Evolutionary conservation across 2,329 filamentous ascomycete genomes (phyloP).

Genomic region (Colletotrichum sansevieriae): DNA sequence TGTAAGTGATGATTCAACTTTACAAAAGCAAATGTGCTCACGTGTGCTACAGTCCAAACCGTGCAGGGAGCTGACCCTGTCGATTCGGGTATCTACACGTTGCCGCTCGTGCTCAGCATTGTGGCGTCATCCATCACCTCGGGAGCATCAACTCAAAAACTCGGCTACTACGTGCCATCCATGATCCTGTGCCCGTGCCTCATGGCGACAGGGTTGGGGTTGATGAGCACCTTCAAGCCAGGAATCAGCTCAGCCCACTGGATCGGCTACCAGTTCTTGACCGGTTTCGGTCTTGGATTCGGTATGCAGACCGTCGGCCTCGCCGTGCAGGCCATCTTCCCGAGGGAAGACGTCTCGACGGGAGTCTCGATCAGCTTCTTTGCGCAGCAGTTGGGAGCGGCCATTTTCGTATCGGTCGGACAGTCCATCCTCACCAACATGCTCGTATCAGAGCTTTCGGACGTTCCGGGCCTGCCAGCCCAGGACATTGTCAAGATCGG

Average conservation of each 20-base stretch:
- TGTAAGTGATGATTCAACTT: constrained; percentile 54
- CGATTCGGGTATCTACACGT: constrained; percentile 68
- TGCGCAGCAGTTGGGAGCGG: constrained; percentile 69
- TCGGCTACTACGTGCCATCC: constrained; percentile 71
- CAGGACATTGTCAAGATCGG: constrained; percentile 60
- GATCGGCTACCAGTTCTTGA: constrained; percentile 71
- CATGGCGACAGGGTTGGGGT: constrained; percentile 66
- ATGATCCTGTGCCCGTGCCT: constrained; percentile 66
- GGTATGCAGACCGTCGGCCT: constrained; percentile 70
- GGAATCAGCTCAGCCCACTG: constrained; percentile 63
- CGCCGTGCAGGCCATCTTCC: constrained; percentile 67
- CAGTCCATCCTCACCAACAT: constrained; percentile 66
- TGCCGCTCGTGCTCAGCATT: constrained; percentile 68
- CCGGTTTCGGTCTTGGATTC: constrained; percentile 70
- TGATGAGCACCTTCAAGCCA: constrained; percentile 68
- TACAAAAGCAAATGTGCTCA: constrained; percentile 30
- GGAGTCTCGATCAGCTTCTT: constrained; percentile 70
- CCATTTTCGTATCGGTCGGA: constrained; percentile 69
- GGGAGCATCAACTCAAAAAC: constrained; percentile 62
- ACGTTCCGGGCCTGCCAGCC: constrained; percentile 59
- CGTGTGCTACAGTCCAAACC: constrained; percentile 61
- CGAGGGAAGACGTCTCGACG: constrained; percentile 64
- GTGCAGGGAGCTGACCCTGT: constrained; percentile 65
- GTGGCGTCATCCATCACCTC: constrained; percentile 64
- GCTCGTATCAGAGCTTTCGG: constrained; percentile 54